Conservation (phyloP, 768 basidiomycete genomes). For the Dacryopinax primogenitus region DNA sequence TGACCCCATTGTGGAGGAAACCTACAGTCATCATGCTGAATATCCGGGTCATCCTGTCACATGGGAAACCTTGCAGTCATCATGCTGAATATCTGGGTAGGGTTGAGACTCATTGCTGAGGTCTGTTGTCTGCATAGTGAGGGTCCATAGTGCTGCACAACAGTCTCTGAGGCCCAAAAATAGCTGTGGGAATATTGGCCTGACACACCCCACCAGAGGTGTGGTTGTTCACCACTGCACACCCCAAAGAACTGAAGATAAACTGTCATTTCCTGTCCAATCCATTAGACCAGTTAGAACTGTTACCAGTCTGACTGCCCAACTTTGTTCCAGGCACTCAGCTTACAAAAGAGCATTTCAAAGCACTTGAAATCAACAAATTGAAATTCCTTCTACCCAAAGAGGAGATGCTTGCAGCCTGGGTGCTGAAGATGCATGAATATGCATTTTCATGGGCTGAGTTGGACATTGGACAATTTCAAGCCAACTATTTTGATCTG, state of each 20-base stretch:
- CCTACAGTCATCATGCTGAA: too few species aligned
- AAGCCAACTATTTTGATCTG: constrained; percentile 22
- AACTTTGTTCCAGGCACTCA: background rate
- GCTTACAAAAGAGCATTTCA: background rate
- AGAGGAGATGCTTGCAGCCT: background rate
- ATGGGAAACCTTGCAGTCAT: too few species aligned
- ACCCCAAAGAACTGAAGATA: background rate
- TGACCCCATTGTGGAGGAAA: too few species aligned
- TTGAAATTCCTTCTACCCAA: background rate
- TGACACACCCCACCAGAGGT: too few species aligned
- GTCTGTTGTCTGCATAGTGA: too few species aligned
- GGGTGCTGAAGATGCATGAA: constrained; percentile 22
- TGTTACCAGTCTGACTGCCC: background rate
- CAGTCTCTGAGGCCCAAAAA: too few species aligned
- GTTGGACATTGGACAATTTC: constrained; percentile 9
- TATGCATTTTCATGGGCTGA: constrained; percentile 15
- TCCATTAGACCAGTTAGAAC: background rate
- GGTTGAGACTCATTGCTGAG: too few species aligned
- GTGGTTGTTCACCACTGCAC: too few species aligned
- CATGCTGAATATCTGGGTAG: too few species aligned
- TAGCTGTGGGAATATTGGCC: too few species aligned
- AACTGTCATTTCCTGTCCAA: background rate
- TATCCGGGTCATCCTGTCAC: too few species aligned
- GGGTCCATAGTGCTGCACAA: too few species aligned
- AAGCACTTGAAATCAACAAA: background rate